These are phyloP conservation scores for Lasiosphaeria ovina DNA, from an alignment of 495 filamentous ascomycete species.

Conservation along the genomic window DNA sequence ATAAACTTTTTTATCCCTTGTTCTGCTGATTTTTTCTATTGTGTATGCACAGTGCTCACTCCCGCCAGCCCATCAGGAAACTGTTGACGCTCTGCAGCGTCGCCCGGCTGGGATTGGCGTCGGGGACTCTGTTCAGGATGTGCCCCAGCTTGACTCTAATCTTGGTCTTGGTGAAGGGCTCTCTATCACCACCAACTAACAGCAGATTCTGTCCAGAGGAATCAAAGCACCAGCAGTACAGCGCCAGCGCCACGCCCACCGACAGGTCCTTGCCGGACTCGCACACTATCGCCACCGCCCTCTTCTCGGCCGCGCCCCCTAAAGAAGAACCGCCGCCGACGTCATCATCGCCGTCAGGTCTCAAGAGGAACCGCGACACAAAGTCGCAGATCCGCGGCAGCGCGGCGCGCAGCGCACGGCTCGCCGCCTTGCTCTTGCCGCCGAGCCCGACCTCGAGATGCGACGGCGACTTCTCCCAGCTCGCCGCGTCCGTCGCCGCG, in stretches of 20 bases:
- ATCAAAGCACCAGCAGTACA: constrained; percentile 44
- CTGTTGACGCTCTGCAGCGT: constrained; percentile 86
- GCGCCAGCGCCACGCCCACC: constrained; percentile 49
- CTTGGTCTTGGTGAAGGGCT: constrained; percentile 64
- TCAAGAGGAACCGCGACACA: constrained; percentile 27
- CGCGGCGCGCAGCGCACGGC: constrained; percentile 67
- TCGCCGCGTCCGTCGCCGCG: constrained; percentile 29
- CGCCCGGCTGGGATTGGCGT: constrained; percentile 74
- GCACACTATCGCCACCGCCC: constrained; percentile 37
- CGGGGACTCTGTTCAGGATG: constrained; percentile 70
- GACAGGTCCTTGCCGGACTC: constrained; percentile 44
- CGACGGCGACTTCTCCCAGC: constrained; percentile 34
- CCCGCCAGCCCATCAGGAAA: constrained; percentile 67
- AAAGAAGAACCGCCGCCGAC: too few species aligned
- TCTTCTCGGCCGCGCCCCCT: neutral
- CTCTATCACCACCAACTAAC: constrained; percentile 21
- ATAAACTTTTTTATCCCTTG: neutral
- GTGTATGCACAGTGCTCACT: constrained; percentile 15
- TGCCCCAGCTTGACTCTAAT: constrained; percentile 74
- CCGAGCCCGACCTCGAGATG: constrained; percentile 62
- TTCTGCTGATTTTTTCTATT: neutral
- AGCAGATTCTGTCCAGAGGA: constrained; percentile 23
- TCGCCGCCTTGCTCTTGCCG: constrained; percentile 64
- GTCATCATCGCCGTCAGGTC: neutral
- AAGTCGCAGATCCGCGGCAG: constrained; percentile 58